phyloP scores from a whole-genome alignment of 345 rosid species.

The Euphorbia tirucalli region DNA sequence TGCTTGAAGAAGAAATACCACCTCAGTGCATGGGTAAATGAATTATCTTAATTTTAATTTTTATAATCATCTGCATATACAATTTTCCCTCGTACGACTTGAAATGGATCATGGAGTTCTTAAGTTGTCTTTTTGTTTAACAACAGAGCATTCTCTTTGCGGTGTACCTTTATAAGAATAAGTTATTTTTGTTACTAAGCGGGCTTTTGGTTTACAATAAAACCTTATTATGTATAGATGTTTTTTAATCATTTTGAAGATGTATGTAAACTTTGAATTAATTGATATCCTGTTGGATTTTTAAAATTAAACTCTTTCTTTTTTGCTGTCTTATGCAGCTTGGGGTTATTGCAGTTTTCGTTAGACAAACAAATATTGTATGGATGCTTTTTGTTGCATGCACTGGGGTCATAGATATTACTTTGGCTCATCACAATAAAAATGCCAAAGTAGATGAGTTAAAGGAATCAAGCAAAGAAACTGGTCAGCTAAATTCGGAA shows the following conservation, averaged over 20 bases:
- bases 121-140: background rate
- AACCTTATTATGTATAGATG: background rate
- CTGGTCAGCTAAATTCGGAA: slow-evolving; percentile 16
- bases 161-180: background rate
- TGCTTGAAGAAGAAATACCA: slow-evolving; percentile 67
- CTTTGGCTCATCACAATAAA: slow-evolving; percentile 34
- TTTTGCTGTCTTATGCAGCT: slow-evolving; percentile 50
- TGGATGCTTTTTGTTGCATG: slow-evolving; percentile 92
- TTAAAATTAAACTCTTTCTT: slow-evolving; percentile 3
- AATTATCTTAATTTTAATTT: slow-evolving; percentile 16
- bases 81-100: slow-evolving; percentile 1
- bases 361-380: slow-evolving; percentile 80
- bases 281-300: background rate
- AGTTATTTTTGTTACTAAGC: background rate
- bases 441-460: slow-evolving; percentile 23
- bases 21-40: slow-evolving; percentile 74
- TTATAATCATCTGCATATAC: background rate
- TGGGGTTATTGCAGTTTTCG: slow-evolving; percentile 61
- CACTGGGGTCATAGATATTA: slow-evolving; percentile 61
- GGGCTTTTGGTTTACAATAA: background rate
- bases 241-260: background rate
- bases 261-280: background rate
- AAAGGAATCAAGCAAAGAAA: slow-evolving; percentile 18
- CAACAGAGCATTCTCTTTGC: background rate
- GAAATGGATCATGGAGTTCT: background rate